Evolutionary conservation across 345 rosid genomes (phyloP).

Genomic region (Odontarrhena argentea): DNA sequence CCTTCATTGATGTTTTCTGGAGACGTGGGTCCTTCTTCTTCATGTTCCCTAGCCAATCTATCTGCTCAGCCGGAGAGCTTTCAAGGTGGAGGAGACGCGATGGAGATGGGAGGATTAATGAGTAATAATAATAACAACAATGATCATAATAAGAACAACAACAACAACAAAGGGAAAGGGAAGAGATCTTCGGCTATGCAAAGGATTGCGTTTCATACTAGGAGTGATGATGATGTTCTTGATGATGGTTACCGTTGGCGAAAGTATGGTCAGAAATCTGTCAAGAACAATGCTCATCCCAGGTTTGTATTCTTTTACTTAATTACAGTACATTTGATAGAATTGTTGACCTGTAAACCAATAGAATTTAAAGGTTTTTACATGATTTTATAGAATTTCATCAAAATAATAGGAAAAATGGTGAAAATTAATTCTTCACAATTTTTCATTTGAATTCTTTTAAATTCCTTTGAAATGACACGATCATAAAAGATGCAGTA

Average conservation of each 20-base stretch:
- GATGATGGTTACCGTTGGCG: conserved; percentile 58
- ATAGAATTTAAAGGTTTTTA: no score
- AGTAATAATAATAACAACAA: neutral
- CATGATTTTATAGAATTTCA: no score
- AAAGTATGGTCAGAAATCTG: conserved; percentile 56
- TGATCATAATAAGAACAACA: conserved; percentile 13
- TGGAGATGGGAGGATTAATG: conserved; percentile 21
- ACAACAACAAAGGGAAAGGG: conserved; percentile 37
- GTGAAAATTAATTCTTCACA: no score
- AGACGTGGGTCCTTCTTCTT: conserved; percentile 34
- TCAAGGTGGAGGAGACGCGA: conserved; percentile 20
- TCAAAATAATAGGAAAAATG: no score
- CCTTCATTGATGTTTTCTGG: conserved; percentile 37
- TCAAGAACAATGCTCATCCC: conserved; percentile 46
- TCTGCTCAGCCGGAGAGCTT: conserved; percentile 29
- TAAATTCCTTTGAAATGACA: neutral
- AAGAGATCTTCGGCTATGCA: conserved; percentile 29
- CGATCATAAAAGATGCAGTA: no score
- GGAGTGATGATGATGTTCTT: conserved; percentile 53
- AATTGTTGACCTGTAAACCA: no score
- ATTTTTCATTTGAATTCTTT: neutral
- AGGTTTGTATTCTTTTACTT: conserved; percentile 39
- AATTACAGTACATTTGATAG: neutral
- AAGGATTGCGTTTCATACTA: conserved; percentile 49
- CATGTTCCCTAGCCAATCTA: conserved; percentile 26